Evolutionary conservation across 2,329 filamentous ascomycete genomes (phyloP).

Genomic region (Phoma sp.): DNA sequence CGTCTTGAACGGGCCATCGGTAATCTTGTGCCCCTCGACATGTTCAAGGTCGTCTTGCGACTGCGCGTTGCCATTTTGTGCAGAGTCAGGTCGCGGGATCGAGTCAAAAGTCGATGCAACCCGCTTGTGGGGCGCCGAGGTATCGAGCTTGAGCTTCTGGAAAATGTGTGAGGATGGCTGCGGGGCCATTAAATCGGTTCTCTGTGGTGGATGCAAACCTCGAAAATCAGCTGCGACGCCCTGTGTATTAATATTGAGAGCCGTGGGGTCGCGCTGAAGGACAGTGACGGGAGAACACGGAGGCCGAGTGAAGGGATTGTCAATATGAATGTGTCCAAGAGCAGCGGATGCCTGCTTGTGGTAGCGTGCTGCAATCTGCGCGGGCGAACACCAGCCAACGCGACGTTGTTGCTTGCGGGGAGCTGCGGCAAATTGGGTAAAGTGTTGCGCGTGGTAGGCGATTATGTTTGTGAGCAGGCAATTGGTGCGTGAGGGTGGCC

Average conservation of each 20-base stretch:
- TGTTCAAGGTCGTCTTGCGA: slow-evolving; percentile 33
- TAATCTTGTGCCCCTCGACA: slow-evolving; percentile 26
- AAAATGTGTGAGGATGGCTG: slow-evolving; percentile 50
- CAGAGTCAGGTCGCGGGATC: slow-evolving; percentile 40
- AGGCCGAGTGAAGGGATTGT: slow-evolving; percentile 30
- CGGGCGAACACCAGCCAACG: background rate
- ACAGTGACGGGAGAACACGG: slow-evolving; percentile 35
- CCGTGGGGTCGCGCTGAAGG: slow-evolving; percentile 40
- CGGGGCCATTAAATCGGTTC: slow-evolving; percentile 49
- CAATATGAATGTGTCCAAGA: slow-evolving; percentile 30
- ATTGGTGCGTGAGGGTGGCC: background rate
- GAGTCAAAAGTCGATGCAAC: slow-evolving; percentile 48
- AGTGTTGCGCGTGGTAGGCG: background rate
- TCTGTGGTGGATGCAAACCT: slow-evolving; percentile 48
- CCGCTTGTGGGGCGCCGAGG: slow-evolving; percentile 43
- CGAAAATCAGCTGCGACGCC: slow-evolving; percentile 20
- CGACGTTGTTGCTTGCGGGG: slow-evolving; percentile 2
- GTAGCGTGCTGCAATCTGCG: slow-evolving; percentile 15
- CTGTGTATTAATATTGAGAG: slow-evolving; percentile 36
- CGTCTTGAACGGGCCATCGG: slow-evolving; percentile 27
- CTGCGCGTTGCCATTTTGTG: slow-evolving; percentile 30
- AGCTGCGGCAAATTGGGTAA: slow-evolving; percentile 1
- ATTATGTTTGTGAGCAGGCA: background rate
- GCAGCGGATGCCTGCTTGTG: slow-evolving; percentile 23
- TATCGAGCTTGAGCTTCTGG: slow-evolving; percentile 53